Base-by-base conservation (phyloP, 805 yeast species). In the Tetrapisispora taiwanensis region DNA sequence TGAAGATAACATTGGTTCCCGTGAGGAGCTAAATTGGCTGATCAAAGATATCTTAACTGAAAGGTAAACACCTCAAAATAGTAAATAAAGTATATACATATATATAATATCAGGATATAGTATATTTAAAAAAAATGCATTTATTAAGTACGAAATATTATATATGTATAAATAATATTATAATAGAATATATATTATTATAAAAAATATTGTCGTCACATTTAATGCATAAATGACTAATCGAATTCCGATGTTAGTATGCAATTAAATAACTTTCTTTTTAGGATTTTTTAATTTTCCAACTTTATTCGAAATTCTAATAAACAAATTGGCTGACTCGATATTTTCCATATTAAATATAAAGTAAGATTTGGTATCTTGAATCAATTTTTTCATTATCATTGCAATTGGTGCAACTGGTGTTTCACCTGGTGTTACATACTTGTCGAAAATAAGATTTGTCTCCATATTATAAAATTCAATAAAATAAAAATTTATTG, bases 21-120 rank as follows among this genome's bases (percentile, higher is more conserved):
- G 76, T 30, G 83, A 81, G 44, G 94, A 84, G 56, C 65, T 84
- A 49, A 76, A 78, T 51, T 78, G 86, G 84, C 65, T 83, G 43
- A 70, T 84, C 31, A 80, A 78, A 61, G 89, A 81, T 52, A 71
- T 83, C 42, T 62, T 79, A n/a, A 66, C 74, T 12, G 59, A 61
- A 39, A 59, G 56, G 42, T 59, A 45, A 50, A 26, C n/a, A 10
- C 14, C 12, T 19, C 20, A 22, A 28, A 7, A 28, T 28, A 12
- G 10, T 12, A 28, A 28, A 7, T 12, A 14, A 14, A 14, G 5
- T 7, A 14, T 7, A 10, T 12, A 28, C 30, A 12, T 12, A 7
- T 26, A 26, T 26, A 28, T 28, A 34, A 34, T 4, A 5, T 17
- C 10, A 20, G 13, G 14, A 22, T 14, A 34, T 34, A 4, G 15